phyloP scores from a whole-genome alignment of 2,329 filamentous ascomycete genomes.

The Ophiostoma himal-ulmi region DNA sequence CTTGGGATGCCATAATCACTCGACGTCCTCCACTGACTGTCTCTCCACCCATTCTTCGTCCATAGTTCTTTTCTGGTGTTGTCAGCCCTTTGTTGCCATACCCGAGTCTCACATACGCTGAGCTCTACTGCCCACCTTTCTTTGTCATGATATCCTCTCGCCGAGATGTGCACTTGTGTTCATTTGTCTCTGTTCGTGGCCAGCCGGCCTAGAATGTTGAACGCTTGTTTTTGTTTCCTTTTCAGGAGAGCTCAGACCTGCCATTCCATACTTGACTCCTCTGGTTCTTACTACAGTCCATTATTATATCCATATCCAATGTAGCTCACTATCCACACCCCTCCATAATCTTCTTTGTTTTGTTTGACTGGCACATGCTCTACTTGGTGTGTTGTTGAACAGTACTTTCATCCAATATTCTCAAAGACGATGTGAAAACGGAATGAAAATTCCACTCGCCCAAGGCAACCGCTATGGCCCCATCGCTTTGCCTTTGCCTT shows the following conservation, averaged over 20 bases:
- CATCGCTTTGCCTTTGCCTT: not conserved
- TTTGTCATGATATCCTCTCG: not conserved
- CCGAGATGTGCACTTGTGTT: not conserved
- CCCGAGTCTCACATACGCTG: conserved; percentile 1
- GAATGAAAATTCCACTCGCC: conserved; percentile 16
- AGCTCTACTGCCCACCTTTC: not conserved
- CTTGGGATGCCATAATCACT: not conserved
- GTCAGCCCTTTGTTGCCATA: not conserved
- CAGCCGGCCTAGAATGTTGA: not conserved
- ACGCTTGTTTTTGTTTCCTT: not conserved
- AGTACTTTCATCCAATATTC: not conserved
- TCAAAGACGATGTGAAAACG: not conserved
- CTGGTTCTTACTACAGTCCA: not conserved
- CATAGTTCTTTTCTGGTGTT: not conserved
- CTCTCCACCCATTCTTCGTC: not conserved
- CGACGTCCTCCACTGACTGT: not conserved
- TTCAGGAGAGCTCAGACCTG: not conserved
- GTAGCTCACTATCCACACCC: not conserved
- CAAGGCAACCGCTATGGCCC: not conserved
- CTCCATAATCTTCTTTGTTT: not conserved
- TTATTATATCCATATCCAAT: not conserved
- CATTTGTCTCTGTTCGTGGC: not conserved
- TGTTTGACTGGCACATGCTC: not conserved
- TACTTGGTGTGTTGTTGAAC: not conserved
- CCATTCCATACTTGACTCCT: not conserved